Evolutionary conservation across 371 early-diverging fungal genomes (phyloP).

Genomic region (Fennellomyces sp.): DNA sequence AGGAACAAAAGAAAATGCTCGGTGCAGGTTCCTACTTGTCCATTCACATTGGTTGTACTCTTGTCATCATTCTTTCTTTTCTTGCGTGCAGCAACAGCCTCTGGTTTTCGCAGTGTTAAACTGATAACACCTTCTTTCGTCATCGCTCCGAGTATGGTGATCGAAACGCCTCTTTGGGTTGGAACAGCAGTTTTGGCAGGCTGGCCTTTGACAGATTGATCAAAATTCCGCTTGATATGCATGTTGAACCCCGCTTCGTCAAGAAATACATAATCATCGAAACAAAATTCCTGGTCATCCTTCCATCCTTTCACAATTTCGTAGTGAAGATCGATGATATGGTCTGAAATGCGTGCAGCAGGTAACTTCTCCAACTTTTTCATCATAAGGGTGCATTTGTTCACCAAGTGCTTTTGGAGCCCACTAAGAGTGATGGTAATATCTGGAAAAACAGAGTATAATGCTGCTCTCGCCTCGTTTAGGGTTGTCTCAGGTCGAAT

Average conservation of each 20-base stretch:
- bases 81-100: neutral
- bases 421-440: conserved; percentile 6
- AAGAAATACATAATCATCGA: conserved; percentile 7
- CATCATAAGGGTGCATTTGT: conserved; percentile 9
- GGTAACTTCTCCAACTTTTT: conserved; percentile 23
- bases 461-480: neutral
- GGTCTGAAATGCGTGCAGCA: conserved; percentile 2
- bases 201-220: conserved; percentile 2
- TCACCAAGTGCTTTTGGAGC: conserved; percentile 14
- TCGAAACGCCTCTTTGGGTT: neutral
- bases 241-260: conserved; percentile 19
- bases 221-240: conserved; percentile 13
- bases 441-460: neutral
- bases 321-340: neutral
- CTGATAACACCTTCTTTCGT: conserved; percentile 3
- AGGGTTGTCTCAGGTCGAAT: neutral
- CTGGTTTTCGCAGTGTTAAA: conserved; percentile 8
- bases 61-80: neutral
- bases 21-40: conserved; percentile 6
- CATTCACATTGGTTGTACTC: neutral
- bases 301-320: neutral
- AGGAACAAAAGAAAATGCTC: conserved; percentile 9
- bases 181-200: conserved; percentile 8
- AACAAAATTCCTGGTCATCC: neutral
- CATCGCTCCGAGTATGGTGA: conserved; percentile 14